Evolutionary conservation across 2,329 filamentous ascomycete species (phyloP).

Genomic region (Rutstroemia sp.): DNA sequence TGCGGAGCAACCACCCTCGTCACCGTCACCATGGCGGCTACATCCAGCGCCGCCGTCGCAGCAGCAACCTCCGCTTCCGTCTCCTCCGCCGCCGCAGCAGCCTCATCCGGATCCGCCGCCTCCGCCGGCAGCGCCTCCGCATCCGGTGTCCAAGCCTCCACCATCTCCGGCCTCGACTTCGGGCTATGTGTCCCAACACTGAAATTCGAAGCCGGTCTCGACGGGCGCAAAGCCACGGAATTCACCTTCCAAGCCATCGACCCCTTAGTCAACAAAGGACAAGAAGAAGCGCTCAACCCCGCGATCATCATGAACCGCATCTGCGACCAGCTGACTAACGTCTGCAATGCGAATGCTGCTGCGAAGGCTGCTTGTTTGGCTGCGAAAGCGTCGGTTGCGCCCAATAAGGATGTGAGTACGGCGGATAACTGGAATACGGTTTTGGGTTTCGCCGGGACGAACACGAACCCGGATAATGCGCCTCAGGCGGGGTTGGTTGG

Average conservation of each 20-base stretch:
- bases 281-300: slow-evolving; percentile 62
- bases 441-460: slow-evolving; percentile 31
- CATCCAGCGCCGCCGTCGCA: background rate
- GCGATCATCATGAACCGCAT: slow-evolving; percentile 69
- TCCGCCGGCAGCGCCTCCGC: slow-evolving; percentile 12
- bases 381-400: slow-evolving; percentile 46
- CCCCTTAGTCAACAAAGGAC: slow-evolving; percentile 49
- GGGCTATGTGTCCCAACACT: slow-evolving; percentile 43
- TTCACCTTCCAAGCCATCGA: slow-evolving; percentile 64
- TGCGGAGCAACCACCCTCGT: slow-evolving; percentile 17
- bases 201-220: slow-evolving; percentile 48
- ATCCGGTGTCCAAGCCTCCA: slow-evolving; percentile 22
- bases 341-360: slow-evolving; percentile 54
- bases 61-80: background rate
- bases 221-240: slow-evolving; percentile 45
- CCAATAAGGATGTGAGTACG: slow-evolving; percentile 40
- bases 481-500: slow-evolving; percentile 25
- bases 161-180: slow-evolving; percentile 37
- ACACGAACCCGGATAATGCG: slow-evolving; percentile 27
- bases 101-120: background rate
- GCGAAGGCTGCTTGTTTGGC: slow-evolving; percentile 45
- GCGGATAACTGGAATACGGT: slow-evolving; percentile 37
- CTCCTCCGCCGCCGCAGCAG: background rate
- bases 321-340: slow-evolving; percentile 61
- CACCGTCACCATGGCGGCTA: slow-evolving; percentile 8